Evolutionary conservation across 2,329 filamentous ascomycete genomes (phyloP).

Genomic region (Cordyceps cicadae): DNA sequence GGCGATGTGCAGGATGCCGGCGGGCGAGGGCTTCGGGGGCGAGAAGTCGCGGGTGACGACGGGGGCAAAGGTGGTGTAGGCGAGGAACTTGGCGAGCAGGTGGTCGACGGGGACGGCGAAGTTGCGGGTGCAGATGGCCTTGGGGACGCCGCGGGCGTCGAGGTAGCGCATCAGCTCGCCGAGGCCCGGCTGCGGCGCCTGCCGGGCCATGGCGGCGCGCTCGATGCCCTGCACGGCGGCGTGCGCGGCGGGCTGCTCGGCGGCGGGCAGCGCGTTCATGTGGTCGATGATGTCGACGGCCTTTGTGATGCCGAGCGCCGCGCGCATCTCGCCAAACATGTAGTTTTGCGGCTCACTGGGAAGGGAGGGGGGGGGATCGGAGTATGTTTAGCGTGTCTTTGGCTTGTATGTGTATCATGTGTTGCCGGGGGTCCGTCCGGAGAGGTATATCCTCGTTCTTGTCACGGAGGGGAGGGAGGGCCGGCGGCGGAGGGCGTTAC

Average conservation of each 20-base stretch:
- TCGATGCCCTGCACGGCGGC: constrained; percentile 73
- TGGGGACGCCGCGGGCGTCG: constrained; percentile 48
- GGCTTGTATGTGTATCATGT: constrained; percentile 2
- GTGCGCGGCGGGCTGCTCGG: constrained; percentile 55
- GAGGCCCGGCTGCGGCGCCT: constrained; percentile 76
- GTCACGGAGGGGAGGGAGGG: background rate
- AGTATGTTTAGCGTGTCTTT: background rate
- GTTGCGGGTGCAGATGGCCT: constrained; percentile 90
- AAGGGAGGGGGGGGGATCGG: too few species aligned
- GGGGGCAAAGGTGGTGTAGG: constrained; percentile 59
- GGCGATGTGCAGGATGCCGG: constrained; percentile 81
- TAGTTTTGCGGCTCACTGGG: constrained; percentile 79
- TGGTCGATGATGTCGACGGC: constrained; percentile 80
- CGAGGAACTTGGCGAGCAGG: constrained; percentile 67
- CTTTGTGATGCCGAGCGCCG: constrained; percentile 63
- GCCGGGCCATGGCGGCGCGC: constrained; percentile 66
- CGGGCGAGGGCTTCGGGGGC: constrained; percentile 80
- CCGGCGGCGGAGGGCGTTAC: constrained; percentile 25
- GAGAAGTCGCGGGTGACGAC: constrained; percentile 77
- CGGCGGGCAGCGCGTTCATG: constrained; percentile 62
- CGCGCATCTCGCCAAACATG: constrained; percentile 88
- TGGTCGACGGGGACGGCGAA: constrained; percentile 74
- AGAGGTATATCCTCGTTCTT: background rate
- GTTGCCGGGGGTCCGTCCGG: background rate
- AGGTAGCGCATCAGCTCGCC: constrained; percentile 73